phyloP scores from a whole-genome alignment of 306 rosid genomes.

The Lithocarpus polystachyus region DNA sequence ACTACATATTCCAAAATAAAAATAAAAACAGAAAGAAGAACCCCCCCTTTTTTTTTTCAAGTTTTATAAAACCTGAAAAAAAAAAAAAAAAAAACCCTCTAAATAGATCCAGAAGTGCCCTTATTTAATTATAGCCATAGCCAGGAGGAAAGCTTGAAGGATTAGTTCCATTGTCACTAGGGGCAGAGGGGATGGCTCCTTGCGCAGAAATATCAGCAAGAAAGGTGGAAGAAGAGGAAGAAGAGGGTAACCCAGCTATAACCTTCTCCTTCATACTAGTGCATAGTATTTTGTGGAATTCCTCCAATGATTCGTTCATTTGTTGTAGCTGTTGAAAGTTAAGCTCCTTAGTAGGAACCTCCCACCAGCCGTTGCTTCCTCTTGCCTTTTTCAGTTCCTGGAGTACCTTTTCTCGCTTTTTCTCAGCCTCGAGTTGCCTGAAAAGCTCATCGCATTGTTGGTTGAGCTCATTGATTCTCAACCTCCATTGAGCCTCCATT shows the following conservation, averaged over 20 bases:
- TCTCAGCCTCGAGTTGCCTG: slow-evolving; percentile 9
- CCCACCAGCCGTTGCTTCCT: slow-evolving; percentile 34
- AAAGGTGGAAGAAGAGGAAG: background rate
- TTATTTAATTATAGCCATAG: background rate
- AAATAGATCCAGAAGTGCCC: background rate
- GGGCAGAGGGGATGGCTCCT: background rate
- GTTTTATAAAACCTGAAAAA: no score
- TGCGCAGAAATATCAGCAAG: background rate
- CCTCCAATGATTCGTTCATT: background rate
- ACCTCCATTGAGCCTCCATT: slow-evolving; percentile 16
- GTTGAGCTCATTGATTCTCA: slow-evolving; percentile 21
- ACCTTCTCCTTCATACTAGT: slow-evolving; percentile 10
- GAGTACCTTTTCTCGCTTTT: slow-evolving; percentile 6
- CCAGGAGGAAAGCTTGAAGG: background rate
- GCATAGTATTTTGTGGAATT: background rate
- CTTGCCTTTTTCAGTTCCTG: background rate
- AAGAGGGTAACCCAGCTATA: background rate
- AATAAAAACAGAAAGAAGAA: background rate
- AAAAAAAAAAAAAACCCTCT: background rate
- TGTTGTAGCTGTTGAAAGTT: slow-evolving; percentile 6
- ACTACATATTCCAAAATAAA: background rate
- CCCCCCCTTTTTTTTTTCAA: no score
- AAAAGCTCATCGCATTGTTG: slow-evolving; percentile 13
- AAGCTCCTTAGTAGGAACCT: slow-evolving; percentile 16
- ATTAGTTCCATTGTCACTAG: background rate